Percentiles rank a stretch among this genome's conserved stretches.
Conservation (phyloP, 192 early-diverging fungal species). For the Paraglomus brasilianum region DNA sequence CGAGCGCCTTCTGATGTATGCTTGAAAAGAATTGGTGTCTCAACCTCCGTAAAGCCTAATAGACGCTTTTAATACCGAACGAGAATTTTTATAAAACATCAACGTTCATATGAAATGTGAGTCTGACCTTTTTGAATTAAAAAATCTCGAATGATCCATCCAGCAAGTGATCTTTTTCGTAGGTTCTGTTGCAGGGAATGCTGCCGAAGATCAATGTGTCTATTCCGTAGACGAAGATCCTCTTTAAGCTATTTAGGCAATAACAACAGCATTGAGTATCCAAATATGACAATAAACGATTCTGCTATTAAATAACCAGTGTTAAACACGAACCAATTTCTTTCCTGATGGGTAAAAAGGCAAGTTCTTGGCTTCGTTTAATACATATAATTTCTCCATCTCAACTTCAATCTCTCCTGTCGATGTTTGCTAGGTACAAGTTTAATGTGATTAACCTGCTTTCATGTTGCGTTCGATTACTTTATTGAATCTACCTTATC, state of each 20-base stretch:
- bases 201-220: conserved; percentile 83
- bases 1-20: conserved; percentile 91
- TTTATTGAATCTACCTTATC: conserved; percentile 39
- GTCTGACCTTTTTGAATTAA: conserved; percentile 59
- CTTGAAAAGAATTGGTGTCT: conserved; percentile 89
- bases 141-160: conserved; percentile 67
- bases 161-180: conserved; percentile 62
- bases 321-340: conserved; percentile 41
- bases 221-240: conserved; percentile 69
- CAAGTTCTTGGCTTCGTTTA: conserved; percentile 67
- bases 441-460: background rate
- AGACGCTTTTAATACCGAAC: conserved; percentile 12
- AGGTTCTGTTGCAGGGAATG: conserved; percentile 73
- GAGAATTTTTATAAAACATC: background rate
- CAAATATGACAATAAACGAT: conserved; percentile 33
- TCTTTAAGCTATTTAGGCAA: conserved; percentile 64
- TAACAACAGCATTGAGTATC: conserved; percentile 8
- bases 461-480: background rate
- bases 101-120: conserved; percentile 4
- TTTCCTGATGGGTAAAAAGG: conserved; percentile 60
- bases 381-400: conserved; percentile 53
- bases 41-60: conserved; percentile 83
- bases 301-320: background rate
- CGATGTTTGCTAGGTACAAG: conserved; percentile 26
- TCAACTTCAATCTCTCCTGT: conserved; percentile 75